These are phyloP conservation scores for Tolypocladium cylindrosporum DNA, from an alignment of 2,329 filamentous ascomycete species.

Conservation along the genomic window DNA sequence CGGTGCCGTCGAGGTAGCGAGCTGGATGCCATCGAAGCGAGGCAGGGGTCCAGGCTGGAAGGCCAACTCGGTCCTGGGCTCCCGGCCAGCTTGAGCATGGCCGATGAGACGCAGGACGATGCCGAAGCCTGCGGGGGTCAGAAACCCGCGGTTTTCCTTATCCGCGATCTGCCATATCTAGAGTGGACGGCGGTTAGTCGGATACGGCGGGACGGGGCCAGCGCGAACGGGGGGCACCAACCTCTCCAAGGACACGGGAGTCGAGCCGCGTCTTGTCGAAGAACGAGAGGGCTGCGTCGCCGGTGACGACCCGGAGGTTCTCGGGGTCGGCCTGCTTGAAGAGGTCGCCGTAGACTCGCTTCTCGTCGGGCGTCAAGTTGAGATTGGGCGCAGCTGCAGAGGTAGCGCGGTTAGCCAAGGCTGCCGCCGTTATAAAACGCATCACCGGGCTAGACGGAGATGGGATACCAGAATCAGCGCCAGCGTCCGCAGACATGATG, in stretches of 20 bases:
- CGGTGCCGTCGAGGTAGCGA: conserved; percentile 16
- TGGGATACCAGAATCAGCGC: conserved; percentile 12
- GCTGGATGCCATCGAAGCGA: conserved; percentile 69
- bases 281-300: conserved; percentile 92
- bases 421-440: neutral
- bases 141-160: conserved; percentile 86
- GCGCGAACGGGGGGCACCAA: conserved; percentile 29
- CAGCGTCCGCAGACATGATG: conserved; percentile 14
- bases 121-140: conserved; percentile 88
- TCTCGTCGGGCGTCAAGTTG: conserved; percentile 85
- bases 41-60: conserved; percentile 82
- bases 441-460: neutral
- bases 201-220: neutral
- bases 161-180: conserved; percentile 99
- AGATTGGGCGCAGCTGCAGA: conserved; percentile 52
- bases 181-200: conserved; percentile 3
- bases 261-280: conserved; percentile 92
- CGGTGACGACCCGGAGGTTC: conserved; percentile 84
- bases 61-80: conserved; percentile 72
- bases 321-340: conserved; percentile 91
- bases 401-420: conserved; percentile 5
- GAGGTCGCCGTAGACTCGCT: conserved; percentile 84
- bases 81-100: conserved; percentile 81
- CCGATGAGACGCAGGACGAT: conserved; percentile 89
- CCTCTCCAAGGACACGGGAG: conserved; percentile 78